phyloP scores from a whole-genome alignment of 2,329 filamentous ascomycete genomes.

The Piedraia hortae region DNA sequence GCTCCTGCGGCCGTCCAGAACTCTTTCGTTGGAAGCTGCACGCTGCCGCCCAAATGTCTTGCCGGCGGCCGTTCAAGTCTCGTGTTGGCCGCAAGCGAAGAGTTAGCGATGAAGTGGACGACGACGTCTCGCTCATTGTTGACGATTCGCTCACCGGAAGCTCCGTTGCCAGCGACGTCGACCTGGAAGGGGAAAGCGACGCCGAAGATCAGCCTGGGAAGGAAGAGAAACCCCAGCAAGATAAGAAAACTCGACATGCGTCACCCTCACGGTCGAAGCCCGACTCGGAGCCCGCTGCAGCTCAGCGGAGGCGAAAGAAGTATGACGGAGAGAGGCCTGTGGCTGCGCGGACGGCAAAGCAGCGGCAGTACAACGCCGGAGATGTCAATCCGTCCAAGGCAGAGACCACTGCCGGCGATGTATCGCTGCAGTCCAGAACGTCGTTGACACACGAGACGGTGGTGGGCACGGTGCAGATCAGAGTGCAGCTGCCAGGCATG shows the following conservation, averaged over 20 bases:
- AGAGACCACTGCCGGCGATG: too few relatives aligned
- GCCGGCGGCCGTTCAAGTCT: too few relatives aligned
- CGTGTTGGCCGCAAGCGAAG: too few relatives aligned
- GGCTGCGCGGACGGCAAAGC: conserved; percentile 2
- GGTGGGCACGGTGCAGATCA: conserved; percentile 60
- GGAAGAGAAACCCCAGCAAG: conserved; percentile 9
- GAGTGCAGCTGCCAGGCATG: conserved; percentile 56
- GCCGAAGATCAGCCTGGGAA: conserved; percentile 8
- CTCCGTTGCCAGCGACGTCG: conserved; percentile 27
- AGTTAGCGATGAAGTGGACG: conserved; percentile 47
- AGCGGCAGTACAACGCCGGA: too few relatives aligned
- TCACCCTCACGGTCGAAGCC: conserved; percentile 2
- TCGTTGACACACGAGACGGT: conserved; percentile 55
- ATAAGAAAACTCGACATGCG: conserved; percentile 2
- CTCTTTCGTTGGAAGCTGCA: too few relatives aligned
- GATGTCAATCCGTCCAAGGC: too few relatives aligned
- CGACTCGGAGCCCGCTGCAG: conserved; percentile 2
- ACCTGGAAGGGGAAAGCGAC: conserved; percentile 21
- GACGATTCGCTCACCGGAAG: conserved; percentile 37
- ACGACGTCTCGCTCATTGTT: conserved; percentile 24
- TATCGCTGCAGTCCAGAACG: conserved; percentile 7
- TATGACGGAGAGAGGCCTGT: conserved; percentile 9
- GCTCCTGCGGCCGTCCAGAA: too few relatives aligned
- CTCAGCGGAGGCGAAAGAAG: conserved; percentile 3
- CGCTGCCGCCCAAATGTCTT: too few relatives aligned